Base-by-base conservation (phyloP, 768 basidiomycete genomes). In the Lactarius tabidus region DNA sequence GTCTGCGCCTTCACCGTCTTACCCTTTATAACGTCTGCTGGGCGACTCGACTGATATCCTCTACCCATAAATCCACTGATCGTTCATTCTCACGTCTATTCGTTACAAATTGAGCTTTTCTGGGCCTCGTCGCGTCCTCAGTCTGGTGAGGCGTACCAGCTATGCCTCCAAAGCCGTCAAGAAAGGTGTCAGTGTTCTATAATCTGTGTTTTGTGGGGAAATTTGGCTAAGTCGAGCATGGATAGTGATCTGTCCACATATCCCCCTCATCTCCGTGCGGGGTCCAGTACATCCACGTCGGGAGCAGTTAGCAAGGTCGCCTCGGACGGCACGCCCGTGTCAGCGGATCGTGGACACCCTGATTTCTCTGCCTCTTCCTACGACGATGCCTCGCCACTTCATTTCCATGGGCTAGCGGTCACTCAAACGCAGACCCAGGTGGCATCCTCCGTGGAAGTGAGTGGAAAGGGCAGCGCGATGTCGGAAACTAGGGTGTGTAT, bases 361-460 rank as follows among this genome's bases (percentile, higher is more conserved):
- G 64, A 70, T 67, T 69, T 63, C 62, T 72, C 53, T 69, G 26
- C 70, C 18, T 62, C 69, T 33, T 68, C 63, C 20, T 65, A 73
- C 71, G 68, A 72, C 75, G 41, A 72, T 6, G 39, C 77, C 43
- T 81, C 83, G 33, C 78, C 77, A 62, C 86, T 87, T 74, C 81
- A 84, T 70, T 80, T 85, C 65, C 81, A 85, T 69, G 87, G 84
- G 3, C 77, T 88, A 23, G 84, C 79, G 3, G 68, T 74, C 10
- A 84, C 84, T 1, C 83, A 86, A 70, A 81, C 84, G 0, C 83
- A 87, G 67, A 79, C 79, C 1, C 82, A 82, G 65, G 67, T 71
- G 6, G 77, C 77, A 36, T 72, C 76, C 6, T 26, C 33, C 20
- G 14, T 33, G 12, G 56, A 62, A 54, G 39, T 28, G 60, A 57